Conservation (phyloP, 2,329 filamentous ascomycete genomes). For the Hypoxylon sp. region DNA sequence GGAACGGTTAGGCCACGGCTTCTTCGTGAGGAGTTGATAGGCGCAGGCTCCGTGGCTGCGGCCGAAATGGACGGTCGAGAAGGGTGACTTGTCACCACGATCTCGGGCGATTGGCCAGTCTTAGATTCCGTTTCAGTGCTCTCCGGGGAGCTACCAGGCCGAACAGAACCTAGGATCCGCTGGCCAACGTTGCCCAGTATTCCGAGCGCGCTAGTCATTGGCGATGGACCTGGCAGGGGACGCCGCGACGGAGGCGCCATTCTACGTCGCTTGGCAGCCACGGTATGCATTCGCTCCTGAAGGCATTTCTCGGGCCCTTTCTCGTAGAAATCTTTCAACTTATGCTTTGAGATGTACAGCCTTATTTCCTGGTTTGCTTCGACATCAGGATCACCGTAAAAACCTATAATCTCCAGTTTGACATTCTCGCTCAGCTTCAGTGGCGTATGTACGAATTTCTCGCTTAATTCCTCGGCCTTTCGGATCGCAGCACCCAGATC, state of each 20-base stretch:
- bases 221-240: constrained; percentile 22
- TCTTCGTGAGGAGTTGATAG: constrained; percentile 36
- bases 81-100: constrained; percentile 56
- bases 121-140: constrained; percentile 32
- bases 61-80: constrained; percentile 51
- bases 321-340: constrained; percentile 68
- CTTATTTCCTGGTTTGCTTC: constrained; percentile 60
- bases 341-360: constrained; percentile 66
- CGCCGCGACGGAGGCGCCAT: constrained; percentile 27
- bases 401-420: constrained; percentile 71
- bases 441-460: constrained; percentile 59
- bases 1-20: constrained; percentile 56
- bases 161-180: constrained; percentile 46
- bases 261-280: constrained; percentile 49
- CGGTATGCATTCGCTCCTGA: constrained; percentile 64
- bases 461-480: constrained; percentile 58
- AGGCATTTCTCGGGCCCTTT: constrained; percentile 71
- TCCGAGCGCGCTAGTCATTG: constrained; percentile 43
- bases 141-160: constrained; percentile 35
- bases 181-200: constrained; percentile 53
- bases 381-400: constrained; percentile 69
- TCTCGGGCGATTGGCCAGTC: constrained; percentile 54
- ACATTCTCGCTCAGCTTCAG: constrained; percentile 68
- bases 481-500: constrained; percentile 57
- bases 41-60: constrained; percentile 46